These are phyloP conservation scores for Ceraceosorus guamensis DNA, from an alignment of 1,284 basidiomycete genomes.

Conservation along the genomic window DNA sequence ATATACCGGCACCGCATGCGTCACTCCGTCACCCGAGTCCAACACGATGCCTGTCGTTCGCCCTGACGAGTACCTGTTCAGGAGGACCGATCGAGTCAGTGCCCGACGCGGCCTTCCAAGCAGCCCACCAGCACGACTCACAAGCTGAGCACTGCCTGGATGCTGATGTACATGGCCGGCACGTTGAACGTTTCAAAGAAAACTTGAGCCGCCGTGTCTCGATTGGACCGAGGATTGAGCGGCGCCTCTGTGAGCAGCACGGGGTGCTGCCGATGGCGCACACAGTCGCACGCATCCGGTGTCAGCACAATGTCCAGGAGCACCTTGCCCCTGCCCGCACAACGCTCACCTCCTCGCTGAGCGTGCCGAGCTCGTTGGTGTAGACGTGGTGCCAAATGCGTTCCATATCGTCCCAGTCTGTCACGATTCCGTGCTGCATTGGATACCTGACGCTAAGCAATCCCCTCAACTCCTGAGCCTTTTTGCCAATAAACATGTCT, in stretches of 20 bases:
- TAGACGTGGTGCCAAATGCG: constrained; percentile 47
- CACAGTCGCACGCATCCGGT: neutral
- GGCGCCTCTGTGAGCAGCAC: constrained; percentile 87
- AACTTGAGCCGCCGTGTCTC: constrained; percentile 92
- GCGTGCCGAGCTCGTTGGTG: constrained; percentile 42
- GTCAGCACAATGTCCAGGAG: no score
- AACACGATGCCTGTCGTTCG: constrained; percentile 96
- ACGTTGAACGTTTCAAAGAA: constrained; percentile 99
- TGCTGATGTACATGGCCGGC: constrained; percentile 89
- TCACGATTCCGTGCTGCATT: constrained; percentile 48
- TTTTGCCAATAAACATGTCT: constrained; percentile 45
- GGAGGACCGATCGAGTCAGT: neutral
- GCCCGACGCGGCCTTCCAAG: neutral
- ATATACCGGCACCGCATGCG: constrained; percentile 96
- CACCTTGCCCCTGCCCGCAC: neutral
- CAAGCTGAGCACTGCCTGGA: constrained; percentile 94
- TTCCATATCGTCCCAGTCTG: constrained; percentile 48
- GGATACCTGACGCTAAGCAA: constrained; percentile 45
- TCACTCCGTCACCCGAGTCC: constrained; percentile 97
- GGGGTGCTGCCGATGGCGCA: constrained; percentile 64
- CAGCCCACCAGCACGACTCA: constrained; percentile 51
- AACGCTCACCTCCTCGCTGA: constrained; percentile 37
- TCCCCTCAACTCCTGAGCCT: constrained; percentile 44
- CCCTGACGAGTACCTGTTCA: constrained; percentile 86
- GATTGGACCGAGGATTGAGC: constrained; percentile 83